phyloP scores from a whole-genome alignment of 805 yeast species.

The Candida patagonica region DNA sequence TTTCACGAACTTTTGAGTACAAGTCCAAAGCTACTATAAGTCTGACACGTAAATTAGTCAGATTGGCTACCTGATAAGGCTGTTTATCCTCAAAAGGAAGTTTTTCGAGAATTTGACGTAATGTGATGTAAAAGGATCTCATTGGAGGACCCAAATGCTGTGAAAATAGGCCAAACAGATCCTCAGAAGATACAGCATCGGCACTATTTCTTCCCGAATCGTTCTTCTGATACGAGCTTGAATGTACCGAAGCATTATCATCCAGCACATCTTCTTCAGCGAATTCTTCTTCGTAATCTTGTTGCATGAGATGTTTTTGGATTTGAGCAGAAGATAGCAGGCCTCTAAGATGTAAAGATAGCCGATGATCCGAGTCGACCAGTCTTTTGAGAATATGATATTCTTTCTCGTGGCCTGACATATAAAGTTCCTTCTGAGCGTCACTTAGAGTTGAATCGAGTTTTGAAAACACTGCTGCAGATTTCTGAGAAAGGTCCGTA shows the following conservation, averaged over 20 bases:
- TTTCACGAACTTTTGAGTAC: conserved; percentile 46
- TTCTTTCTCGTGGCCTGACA: conserved; percentile 48
- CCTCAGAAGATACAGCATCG: not conserved
- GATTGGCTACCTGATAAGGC: conserved; percentile 30
- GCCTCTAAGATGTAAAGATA: conserved; percentile 56
- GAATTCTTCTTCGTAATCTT: conserved; percentile 4
- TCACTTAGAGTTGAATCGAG: conserved; percentile 43
- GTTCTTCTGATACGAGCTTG: not conserved
- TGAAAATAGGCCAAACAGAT: conserved; percentile 54
- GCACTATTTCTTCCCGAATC: not conserved
- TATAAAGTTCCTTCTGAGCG: conserved; percentile 48
- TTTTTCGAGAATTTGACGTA: conserved; percentile 50
- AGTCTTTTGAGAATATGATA: conserved; percentile 37
- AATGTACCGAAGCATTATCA: not conserved
- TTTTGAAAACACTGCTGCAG: conserved; percentile 33
- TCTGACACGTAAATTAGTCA: conserved; percentile 33
- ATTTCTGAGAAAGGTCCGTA: conserved; percentile 27
- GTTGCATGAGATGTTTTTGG: conserved; percentile 46
- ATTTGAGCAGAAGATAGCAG: conserved; percentile 59
- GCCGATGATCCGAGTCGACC: conserved; percentile 42
- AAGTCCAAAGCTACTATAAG: conserved; percentile 43
- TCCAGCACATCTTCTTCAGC: not conserved
- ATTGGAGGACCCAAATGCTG: conserved; percentile 64
- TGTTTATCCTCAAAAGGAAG: conserved; percentile 42
- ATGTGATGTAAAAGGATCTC: conserved; percentile 54